Evolutionary conservation across 805 yeast species (phyloP).

Genomic region (Teunomyces tritomae): DNA sequence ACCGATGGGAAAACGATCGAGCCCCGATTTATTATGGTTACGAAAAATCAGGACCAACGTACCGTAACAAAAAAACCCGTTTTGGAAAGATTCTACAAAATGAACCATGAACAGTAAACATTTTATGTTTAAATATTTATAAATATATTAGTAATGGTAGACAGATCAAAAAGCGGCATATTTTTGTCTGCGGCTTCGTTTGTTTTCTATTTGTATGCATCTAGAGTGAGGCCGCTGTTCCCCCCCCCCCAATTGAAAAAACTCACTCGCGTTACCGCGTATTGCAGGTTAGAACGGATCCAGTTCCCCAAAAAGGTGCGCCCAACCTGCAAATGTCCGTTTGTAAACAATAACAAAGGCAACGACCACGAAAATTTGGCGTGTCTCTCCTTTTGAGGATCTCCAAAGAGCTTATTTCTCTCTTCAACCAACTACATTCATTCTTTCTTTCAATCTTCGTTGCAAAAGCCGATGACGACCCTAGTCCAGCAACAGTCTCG

Average conservation of each 20-base stretch:
- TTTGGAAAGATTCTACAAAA: no score
- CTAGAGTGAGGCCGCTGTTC: background rate
- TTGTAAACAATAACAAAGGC: slow-evolving; percentile 3
- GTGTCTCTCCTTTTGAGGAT: slow-evolving; percentile 1
- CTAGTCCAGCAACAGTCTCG: slow-evolving; percentile 22
- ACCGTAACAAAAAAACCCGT: no score
- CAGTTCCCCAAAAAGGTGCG: background rate
- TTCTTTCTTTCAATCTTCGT: background rate
- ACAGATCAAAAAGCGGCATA: no score
- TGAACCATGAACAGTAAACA: no score
- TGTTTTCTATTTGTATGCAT: no score
- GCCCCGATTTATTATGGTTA: no score
- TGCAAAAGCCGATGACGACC: slow-evolving; percentile 17
- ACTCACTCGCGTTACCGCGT: background rate
- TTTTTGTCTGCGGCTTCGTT: no score
- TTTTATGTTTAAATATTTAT: no score
- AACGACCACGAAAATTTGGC: slow-evolving; percentile 4
- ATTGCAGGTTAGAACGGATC: background rate
- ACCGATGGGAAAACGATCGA: no score
- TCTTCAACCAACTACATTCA: slow-evolving; percentile 6
- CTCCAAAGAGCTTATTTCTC: background rate
- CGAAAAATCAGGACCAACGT: no score
- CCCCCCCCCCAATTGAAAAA: background rate
- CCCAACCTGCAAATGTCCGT: background rate
- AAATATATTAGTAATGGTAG: no score